Base-by-base conservation (phyloP, 2,329 filamentous ascomycete genomes). In the Knufia fluminis region DNA sequence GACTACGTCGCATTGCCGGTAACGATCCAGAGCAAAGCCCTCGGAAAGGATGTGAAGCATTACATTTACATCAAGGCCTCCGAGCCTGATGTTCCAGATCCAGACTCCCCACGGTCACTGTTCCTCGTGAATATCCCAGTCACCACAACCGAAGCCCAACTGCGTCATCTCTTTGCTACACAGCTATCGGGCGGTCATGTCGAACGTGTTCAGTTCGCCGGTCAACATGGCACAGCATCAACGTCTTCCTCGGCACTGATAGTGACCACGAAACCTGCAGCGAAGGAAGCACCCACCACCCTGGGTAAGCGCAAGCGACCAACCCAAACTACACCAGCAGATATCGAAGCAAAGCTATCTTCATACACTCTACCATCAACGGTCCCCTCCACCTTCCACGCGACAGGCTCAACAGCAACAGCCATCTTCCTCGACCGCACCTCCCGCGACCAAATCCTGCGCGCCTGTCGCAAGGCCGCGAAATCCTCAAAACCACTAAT, bases 121-220 rank as follows among this genome's bases (percentile, higher is more conserved):
- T 98, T 95, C 68, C 64, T 94, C n/a, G 85, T 90, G 55, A 97
- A 98, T 61, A 71, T 94, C 1, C 92, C 92, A 4, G 74, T 84
- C 54, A 90, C 96, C 63, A 83, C 87, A 52, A 94, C 87, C 3
- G 82, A 87, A 50, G 66, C 73, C 1, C 86, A 90, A 60, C 75
- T 97, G 36, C 82, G 87, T 39, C 74, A 81, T 36, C 70, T 97
- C 0, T 94, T 97, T 58, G 71, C 79, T 1, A 72, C 76, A 1
- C 77, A 94, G 14, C 75, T 96, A 0, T 85, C 86, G 7, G 81
- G 84, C 0, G 86, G 85, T 2, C 77, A 85, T 41, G 85, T 97
- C 42, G 87, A 94, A 65, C 74, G 71, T 46, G 83, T 94, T 3
- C 71, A 76, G 0, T 96, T 97, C 56, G 46, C 77, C 68, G 60